Percentiles rank a stretch among this genome's conserved stretches.
phyloP scores from a whole-genome alignment of 305 asterid genomes.

The Fraxinus paxiana region DNA sequence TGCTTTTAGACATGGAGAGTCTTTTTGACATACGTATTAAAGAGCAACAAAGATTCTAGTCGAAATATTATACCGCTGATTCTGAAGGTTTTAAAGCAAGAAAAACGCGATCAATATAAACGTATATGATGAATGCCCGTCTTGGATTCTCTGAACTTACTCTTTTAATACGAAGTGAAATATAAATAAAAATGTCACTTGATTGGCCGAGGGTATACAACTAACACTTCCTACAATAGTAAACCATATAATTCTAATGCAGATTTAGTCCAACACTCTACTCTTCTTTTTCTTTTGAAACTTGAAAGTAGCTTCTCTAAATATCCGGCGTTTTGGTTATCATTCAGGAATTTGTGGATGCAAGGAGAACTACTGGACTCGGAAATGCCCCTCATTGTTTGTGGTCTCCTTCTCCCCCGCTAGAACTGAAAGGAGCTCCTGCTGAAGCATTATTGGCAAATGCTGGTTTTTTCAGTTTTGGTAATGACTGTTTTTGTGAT shows the following conservation, averaged over 20 bases:
- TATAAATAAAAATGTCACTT: neutral
- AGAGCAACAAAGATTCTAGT: constrained; percentile 2
- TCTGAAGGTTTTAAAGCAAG: neutral
- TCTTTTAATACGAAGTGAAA: neutral
- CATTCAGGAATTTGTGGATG: constrained; percentile 87
- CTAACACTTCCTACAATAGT: neutral
- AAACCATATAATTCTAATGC: neutral
- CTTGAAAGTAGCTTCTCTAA: neutral
- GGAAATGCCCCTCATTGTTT: constrained; percentile 81
- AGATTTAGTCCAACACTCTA: constrained; percentile 1
- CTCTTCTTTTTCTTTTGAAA: neutral
- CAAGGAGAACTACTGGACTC: constrained; percentile 82
- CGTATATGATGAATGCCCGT: neutral
- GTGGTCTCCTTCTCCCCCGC: constrained; percentile 88
- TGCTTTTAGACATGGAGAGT: constrained; percentile 1
- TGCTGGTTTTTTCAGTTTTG: constrained; percentile 92
- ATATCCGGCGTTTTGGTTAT: constrained; percentile 15
- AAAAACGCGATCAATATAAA: neutral
- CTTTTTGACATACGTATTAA: neutral
- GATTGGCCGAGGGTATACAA: neutral
- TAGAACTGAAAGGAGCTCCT: constrained; percentile 64
- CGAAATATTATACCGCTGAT: constrained; percentile 9
- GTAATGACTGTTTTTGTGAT: constrained; percentile 35
- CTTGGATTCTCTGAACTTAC: neutral
- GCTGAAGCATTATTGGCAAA: constrained; percentile 69